Evolutionary conservation across 495 filamentous ascomycete species (phyloP).

Genomic region (Penicillium waksmanii): DNA sequence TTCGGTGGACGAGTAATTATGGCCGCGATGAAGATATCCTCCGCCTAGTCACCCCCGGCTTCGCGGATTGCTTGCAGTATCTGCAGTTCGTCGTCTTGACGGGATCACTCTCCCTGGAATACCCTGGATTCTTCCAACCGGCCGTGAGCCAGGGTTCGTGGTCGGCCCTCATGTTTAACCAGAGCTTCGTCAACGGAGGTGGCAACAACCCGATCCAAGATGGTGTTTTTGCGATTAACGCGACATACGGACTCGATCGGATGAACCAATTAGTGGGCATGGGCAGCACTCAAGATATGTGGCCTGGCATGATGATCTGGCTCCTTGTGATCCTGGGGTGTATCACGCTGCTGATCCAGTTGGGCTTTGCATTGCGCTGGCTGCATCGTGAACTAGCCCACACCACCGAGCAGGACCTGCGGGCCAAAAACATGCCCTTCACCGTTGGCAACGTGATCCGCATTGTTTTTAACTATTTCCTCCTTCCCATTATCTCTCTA

Average conservation of each 20-base stretch:
- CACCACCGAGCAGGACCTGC: slow-evolving; percentile 82
- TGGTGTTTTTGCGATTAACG: slow-evolving; percentile 76
- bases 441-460: slow-evolving; percentile 84
- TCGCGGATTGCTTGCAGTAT: slow-evolving; percentile 96
- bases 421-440: slow-evolving; percentile 92
- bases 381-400: slow-evolving; percentile 67
- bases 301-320: slow-evolving; percentile 91
- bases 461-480: slow-evolving; percentile 87
- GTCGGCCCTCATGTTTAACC: slow-evolving; percentile 90
- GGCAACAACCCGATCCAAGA: slow-evolving; percentile 71
- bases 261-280: slow-evolving; percentile 87
- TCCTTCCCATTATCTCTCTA: slow-evolving; percentile 81
- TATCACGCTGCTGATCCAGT: slow-evolving; percentile 73
- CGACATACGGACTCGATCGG: slow-evolving; percentile 76
- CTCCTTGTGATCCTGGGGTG: slow-evolving; percentile 71
- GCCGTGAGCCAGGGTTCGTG: slow-evolving; percentile 84
- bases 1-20: slow-evolving; percentile 95
- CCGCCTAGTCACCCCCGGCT: slow-evolving; percentile 91
- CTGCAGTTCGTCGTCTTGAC: slow-evolving; percentile 92
- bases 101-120: slow-evolving; percentile 81
- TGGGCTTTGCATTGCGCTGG: slow-evolving; percentile 77
- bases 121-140: slow-evolving; percentile 94
- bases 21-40: slow-evolving; percentile 91
- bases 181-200: slow-evolving; percentile 76
- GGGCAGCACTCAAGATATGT: slow-evolving; percentile 74